These are phyloP conservation scores for Fusarium azukiicola DNA, from an alignment of 2,329 filamentous ascomycete species.

Conservation along the genomic window DNA sequence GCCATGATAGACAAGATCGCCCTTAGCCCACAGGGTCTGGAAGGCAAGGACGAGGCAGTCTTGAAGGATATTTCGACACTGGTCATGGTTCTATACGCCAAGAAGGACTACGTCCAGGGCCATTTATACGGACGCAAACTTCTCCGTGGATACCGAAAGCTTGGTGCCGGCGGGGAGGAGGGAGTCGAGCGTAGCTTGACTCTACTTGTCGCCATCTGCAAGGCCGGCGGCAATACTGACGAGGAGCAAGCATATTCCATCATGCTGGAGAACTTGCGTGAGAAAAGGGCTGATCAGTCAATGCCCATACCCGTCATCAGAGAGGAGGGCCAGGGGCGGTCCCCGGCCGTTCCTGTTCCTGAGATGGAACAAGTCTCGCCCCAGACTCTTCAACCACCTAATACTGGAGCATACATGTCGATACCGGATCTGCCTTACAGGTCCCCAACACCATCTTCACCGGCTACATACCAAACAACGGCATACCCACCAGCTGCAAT, in stretches of 20 bases:
- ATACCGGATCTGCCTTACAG: background rate
- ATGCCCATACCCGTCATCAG: conserved; percentile 5
- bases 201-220: conserved; percentile 19
- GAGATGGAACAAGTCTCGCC: background rate
- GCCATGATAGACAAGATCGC: conserved; percentile 16
- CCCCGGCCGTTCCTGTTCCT: background rate
- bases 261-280: conserved; percentile 13
- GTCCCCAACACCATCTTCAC: background rate
- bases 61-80: conserved; percentile 12
- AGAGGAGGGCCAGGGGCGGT: background rate
- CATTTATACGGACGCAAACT: conserved; percentile 9
- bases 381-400: background rate
- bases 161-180: background rate
- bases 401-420: background rate
- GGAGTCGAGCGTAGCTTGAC: conserved; percentile 15
- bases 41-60: background rate
- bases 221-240: conserved; percentile 11
- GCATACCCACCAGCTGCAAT: too few relatives aligned
- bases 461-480: too few relatives aligned
- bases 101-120: conserved; percentile 7
- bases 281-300: background rate
- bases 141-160: conserved; percentile 4
- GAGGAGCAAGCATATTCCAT: conserved; percentile 23
- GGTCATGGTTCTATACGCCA: conserved; percentile 5
- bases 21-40: background rate